Evolutionary conservation across 2,329 filamentous ascomycete genomes (phyloP).

Genomic region (Thelonectria olida): DNA sequence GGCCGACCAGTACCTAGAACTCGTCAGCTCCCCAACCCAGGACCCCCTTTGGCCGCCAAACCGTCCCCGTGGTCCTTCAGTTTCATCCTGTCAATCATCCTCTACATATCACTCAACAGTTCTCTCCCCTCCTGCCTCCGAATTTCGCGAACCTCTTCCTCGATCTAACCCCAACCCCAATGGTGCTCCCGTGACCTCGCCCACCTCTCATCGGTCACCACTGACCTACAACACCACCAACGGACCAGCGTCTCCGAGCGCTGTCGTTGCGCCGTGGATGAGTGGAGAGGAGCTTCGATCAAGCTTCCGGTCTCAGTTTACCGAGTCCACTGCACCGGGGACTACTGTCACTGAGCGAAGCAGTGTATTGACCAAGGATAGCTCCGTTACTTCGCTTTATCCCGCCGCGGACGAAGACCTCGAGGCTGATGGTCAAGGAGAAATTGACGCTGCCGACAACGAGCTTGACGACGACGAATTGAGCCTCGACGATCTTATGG

Average conservation of each 20-base stretch:
- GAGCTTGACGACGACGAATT: slow-evolving; percentile 63
- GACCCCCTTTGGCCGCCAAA: slow-evolving; percentile 50
- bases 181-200: slow-evolving; percentile 16
- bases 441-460: slow-evolving; percentile 42
- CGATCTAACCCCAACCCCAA: slow-evolving; percentile 43
- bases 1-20: slow-evolving; percentile 43
- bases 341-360: slow-evolving; percentile 80
- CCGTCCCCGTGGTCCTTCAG: slow-evolving; percentile 56
- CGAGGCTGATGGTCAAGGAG: slow-evolving; percentile 41
- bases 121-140: slow-evolving; percentile 54
- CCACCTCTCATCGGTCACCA: slow-evolving; percentile 41
- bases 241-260: slow-evolving; percentile 47
- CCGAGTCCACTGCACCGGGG: slow-evolving; percentile 66
- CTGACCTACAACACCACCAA: slow-evolving; percentile 43
- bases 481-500: slow-evolving; percentile 75
- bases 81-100: slow-evolving; percentile 57
- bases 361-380: slow-evolving; percentile 82
- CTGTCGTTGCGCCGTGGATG: slow-evolving; percentile 57
- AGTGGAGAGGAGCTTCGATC: slow-evolving; percentile 62
- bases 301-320: slow-evolving; percentile 66
- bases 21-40: slow-evolving; percentile 40
- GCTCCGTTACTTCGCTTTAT: slow-evolving; percentile 73
- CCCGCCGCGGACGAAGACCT: slow-evolving; percentile 43
- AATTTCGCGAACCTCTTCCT: slow-evolving; percentile 48
- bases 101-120: slow-evolving; percentile 51